Evolutionary conservation across 2,329 filamentous ascomycete species (phyloP).

Genomic region (Drechslerella coelobrocha): DNA sequence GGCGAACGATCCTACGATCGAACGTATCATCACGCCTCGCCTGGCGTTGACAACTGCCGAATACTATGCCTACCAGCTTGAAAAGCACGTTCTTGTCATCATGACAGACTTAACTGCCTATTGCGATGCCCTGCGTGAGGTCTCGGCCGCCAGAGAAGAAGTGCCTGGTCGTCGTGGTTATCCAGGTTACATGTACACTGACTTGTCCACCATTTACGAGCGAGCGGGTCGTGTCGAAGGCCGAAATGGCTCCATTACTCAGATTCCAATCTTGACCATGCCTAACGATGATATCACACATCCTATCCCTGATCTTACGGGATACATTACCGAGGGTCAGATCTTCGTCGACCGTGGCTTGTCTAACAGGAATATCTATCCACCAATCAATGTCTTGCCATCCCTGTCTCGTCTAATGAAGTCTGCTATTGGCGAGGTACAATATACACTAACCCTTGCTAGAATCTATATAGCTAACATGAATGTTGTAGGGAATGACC

Average conservation of each 20-base stretch:
- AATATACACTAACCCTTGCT: constrained; percentile 44
- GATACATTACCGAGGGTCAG: constrained; percentile 98
- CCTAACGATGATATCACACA: constrained; percentile 99
- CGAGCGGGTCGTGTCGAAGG: constrained; percentile 96
- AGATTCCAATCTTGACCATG: constrained; percentile 99
- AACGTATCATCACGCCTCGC: constrained; percentile 99
- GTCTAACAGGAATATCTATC: constrained; percentile 96
- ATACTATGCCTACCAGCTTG: constrained; percentile 99
- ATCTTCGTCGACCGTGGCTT: constrained; percentile 96
- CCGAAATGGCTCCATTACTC: constrained; percentile 96
- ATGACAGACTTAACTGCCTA: constrained; percentile 97
- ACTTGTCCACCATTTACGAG: constrained; percentile 99
- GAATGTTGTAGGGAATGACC: constrained; percentile 70
- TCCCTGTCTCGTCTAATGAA: constrained; percentile 99
- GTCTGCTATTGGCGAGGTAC: constrained; percentile 86
- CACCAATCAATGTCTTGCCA: constrained; percentile 96
- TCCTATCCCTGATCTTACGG: constrained; percentile 97
- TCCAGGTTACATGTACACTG: constrained; percentile 99
- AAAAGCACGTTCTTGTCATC: constrained; percentile 99
- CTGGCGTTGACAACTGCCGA: constrained; percentile 97
- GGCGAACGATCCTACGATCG: constrained; percentile 95
- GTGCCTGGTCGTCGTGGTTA: constrained; percentile 98
- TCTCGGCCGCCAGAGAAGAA: constrained; percentile 97
- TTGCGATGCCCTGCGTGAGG: constrained; percentile 96
- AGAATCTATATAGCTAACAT: constrained; percentile 4